Evolutionary conservation across 139 green algal genomes (phyloP).

Genomic region (Chlamydomonas sp.): DNA sequence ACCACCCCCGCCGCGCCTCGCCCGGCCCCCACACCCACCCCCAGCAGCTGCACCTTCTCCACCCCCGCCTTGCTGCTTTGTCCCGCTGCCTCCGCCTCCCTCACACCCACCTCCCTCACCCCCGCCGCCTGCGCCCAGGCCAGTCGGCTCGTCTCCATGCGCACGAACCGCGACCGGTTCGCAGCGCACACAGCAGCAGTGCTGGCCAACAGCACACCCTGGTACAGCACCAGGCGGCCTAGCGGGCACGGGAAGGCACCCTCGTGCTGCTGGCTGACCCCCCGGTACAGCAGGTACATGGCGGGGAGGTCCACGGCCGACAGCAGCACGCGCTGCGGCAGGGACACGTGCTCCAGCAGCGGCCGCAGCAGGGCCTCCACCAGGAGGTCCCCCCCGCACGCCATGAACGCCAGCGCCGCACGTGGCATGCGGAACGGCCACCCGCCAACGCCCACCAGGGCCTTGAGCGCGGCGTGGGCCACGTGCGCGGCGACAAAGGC

Average conservation of each 20-base stretch:
- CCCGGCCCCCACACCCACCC: too few species aligned
- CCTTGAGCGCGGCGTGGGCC: too few species aligned
- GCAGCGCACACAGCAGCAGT: too few species aligned
- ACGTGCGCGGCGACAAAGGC: too few species aligned
- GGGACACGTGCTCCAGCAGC: constrained; percentile 6
- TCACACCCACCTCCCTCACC: too few species aligned
- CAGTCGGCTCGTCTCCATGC: too few species aligned
- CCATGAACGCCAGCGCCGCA: background rate
- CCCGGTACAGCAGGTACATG: constrained; percentile 8
- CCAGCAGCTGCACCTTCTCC: too few species aligned
- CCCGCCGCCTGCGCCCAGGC: too few species aligned
- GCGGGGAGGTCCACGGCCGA: background rate
- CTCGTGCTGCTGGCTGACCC: background rate
- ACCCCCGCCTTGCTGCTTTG: too few species aligned
- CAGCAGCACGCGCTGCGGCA: background rate
- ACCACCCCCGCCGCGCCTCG: too few species aligned
- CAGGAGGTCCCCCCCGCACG: constrained; percentile 6
- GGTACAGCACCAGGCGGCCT: background rate
- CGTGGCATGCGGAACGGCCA: background rate
- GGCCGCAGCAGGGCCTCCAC: constrained; percentile 21
- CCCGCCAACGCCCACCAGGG: background rate
- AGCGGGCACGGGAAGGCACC: background rate
- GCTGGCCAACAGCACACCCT: background rate
- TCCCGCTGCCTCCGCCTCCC: too few species aligned
- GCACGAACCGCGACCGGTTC: too few species aligned